These are phyloP conservation scores for Russula sp. DNA, from an alignment of 768 basidiomycete species.

Conservation along the genomic window DNA sequence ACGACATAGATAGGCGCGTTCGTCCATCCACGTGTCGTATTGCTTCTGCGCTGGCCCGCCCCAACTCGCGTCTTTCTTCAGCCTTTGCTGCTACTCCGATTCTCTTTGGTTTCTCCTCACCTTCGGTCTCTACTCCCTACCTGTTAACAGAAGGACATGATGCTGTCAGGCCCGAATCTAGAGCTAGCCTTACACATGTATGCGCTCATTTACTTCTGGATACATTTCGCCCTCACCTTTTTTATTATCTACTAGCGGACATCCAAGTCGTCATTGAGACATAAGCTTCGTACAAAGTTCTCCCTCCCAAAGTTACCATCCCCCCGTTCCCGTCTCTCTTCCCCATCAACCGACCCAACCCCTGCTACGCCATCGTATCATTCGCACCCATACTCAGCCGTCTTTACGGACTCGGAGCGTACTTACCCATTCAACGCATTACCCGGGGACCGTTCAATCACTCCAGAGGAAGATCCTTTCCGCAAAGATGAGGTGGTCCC, in stretches of 20 bases:
- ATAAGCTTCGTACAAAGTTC: conserved; percentile 12
- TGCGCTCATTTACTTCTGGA: not conserved
- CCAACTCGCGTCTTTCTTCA: conserved; percentile 7
- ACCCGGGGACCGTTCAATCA: conserved; percentile 9
- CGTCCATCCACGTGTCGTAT: not conserved
- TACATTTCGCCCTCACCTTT: not conserved
- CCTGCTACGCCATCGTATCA: conserved; percentile 2
- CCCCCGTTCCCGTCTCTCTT: conserved; percentile 1
- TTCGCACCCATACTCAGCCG: conserved; percentile 2
- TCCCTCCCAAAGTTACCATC: conserved; percentile 3
- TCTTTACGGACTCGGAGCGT: not conserved
- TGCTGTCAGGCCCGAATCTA: not conserved
- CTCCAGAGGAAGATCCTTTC: conserved; percentile 21
- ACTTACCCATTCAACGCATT: not conserved
- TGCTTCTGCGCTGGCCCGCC: not conserved
- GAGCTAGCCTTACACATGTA: not conserved
- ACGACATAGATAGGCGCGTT: not conserved
- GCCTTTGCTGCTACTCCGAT: not conserved
- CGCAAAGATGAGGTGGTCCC: conserved; percentile 14
- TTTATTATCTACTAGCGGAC: not conserved
- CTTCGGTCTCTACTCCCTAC: not conserved
- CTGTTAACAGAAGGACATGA: not conserved
- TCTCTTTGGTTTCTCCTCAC: not conserved
- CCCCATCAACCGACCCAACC: not conserved
- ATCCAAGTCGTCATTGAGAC: not conserved